A percentile compares a stretch with the other conserved stretches of the same genome.
Conservation (phyloP, 2,329 filamentous ascomycete species). For the Elsinoe arachidis region DNA sequence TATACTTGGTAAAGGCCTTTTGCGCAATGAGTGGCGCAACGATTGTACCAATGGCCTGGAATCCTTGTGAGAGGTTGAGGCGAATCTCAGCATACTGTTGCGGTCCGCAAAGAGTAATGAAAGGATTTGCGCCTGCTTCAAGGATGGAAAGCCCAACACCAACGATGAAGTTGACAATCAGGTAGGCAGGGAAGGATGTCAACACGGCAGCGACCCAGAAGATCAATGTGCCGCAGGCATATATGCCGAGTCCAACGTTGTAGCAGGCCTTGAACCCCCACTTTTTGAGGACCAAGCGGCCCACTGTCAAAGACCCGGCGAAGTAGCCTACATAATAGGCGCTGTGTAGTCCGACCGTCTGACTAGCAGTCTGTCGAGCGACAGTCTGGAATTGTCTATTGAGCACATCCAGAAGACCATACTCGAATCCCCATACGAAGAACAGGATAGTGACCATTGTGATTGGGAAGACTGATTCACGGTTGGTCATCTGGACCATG, state of each 20-base stretch:
- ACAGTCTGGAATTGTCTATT: constrained; percentile 62
- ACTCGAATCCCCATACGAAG: constrained; percentile 84
- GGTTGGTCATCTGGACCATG: constrained; percentile 55
- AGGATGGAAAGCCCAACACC: constrained; percentile 52
- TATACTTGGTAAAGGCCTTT: constrained; percentile 47
- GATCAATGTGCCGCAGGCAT: constrained; percentile 51
- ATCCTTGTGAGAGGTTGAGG: constrained; percentile 51
- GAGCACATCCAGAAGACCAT: constrained; percentile 74
- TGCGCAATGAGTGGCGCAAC: constrained; percentile 52
- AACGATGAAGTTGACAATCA: constrained; percentile 55
- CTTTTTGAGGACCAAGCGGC: constrained; percentile 46
- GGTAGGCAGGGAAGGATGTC: constrained; percentile 51
- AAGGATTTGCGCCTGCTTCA: constrained; percentile 54
- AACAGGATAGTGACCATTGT: constrained; percentile 71
- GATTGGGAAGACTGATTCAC: constrained; percentile 63
- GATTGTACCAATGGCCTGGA: constrained; percentile 53
- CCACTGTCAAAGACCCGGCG: constrained; percentile 59
- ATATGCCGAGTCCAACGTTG: constrained; percentile 52
- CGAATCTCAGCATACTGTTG: constrained; percentile 52
- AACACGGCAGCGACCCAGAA: constrained; percentile 59
- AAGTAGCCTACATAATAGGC: constrained; percentile 67
- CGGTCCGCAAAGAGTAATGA: constrained; percentile 54
- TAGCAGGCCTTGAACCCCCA: constrained; percentile 57
- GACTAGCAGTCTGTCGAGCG: constrained; percentile 50
- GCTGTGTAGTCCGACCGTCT: constrained; percentile 59